Evolutionary conservation across 177 flowering plant genomes (phyloP).

Genomic region (Vitis hybrid): DNA sequence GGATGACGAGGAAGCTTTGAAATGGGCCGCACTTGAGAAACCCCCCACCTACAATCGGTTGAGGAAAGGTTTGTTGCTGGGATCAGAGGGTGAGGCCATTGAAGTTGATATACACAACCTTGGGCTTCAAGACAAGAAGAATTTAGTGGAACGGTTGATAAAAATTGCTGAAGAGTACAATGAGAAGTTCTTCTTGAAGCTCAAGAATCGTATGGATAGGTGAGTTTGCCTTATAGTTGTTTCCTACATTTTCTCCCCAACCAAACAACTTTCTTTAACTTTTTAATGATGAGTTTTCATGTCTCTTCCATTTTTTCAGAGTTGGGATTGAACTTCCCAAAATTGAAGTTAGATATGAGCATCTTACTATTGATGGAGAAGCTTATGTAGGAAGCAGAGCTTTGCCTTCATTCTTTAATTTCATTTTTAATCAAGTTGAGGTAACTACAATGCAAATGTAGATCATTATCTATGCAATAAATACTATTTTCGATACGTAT

Average conservation of each 20-base stretch:
- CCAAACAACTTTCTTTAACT: neutral
- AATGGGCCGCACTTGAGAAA: slow-evolving; percentile 63
- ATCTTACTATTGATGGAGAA: slow-evolving; percentile 42
- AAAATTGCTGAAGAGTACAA: slow-evolving; percentile 62
- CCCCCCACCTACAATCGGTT: slow-evolving; percentile 53
- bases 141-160: slow-evolving; percentile 39
- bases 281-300: too few relatives aligned
- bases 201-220: slow-evolving; percentile 66
- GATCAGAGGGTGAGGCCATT: slow-evolving; percentile 6
- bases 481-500: too few relatives aligned
- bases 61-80: slow-evolving; percentile 40
- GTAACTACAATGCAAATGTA: slow-evolving; percentile 9
- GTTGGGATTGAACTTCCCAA: slow-evolving; percentile 58
- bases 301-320: slow-evolving; percentile 18
- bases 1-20: slow-evolving; percentile 62
- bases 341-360: slow-evolving; percentile 55
- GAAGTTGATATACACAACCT: slow-evolving; percentile 23
- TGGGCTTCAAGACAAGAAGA: slow-evolving; percentile 34
- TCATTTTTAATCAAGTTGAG: slow-evolving; percentile 34
- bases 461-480: too few relatives aligned
- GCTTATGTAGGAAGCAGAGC: slow-evolving; percentile 50
- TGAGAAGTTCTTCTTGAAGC: slow-evolving; percentile 69
- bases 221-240: slow-evolving; percentile 14
- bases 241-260: neutral
- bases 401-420: slow-evolving; percentile 48